These are phyloP conservation scores for Pelagophyceae sp. DNA, from an alignment of 352 stramenopile species.

Conservation along the genomic window DNA sequence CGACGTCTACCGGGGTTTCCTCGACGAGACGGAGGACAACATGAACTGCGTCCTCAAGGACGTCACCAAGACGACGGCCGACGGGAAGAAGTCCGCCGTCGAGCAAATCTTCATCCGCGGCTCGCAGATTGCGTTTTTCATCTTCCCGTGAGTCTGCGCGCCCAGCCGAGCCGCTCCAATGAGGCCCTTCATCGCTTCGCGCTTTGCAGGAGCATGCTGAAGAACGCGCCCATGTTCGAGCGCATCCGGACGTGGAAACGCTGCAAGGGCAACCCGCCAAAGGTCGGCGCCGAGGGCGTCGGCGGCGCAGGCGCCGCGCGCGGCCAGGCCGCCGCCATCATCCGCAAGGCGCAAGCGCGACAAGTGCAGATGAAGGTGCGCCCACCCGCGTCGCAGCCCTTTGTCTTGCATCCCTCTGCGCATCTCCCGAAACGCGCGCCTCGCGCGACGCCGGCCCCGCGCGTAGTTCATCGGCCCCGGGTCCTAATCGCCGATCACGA, in stretches of 20 bases:
- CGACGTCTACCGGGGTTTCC: slow-evolving; percentile 57
- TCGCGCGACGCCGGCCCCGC: too few species aligned
- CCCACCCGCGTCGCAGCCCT: too few species aligned
- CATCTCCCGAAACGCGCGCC: too few species aligned
- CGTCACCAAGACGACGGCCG: slow-evolving; percentile 63
- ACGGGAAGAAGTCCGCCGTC: slow-evolving; percentile 62
- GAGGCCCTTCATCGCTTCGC: too few species aligned
- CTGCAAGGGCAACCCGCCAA: not conserved
- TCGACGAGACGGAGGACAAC: slow-evolving; percentile 74
- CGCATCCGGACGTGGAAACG: not conserved
- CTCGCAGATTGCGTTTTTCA: slow-evolving; percentile 71
- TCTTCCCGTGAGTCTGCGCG: too few species aligned
- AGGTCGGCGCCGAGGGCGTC: not conserved
- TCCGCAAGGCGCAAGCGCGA: slow-evolving; percentile 13
- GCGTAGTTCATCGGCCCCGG: too few species aligned
- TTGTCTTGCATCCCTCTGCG: too few species aligned
- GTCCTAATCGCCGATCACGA: too few species aligned
- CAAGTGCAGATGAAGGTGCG: not conserved
- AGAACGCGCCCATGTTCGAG: slow-evolving; percentile 19
- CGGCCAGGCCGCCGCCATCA: slow-evolving; percentile 20
- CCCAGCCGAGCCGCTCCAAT: too few species aligned
- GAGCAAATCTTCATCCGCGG: slow-evolving; percentile 69
- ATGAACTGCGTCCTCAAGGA: slow-evolving; percentile 78
- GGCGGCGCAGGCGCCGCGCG: not conserved
- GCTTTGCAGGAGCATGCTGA: slow-evolving; percentile 58